Evolutionary conservation across 2,329 filamentous ascomycete genomes (phyloP).

Genomic region (Pezicula carpinea): DNA sequence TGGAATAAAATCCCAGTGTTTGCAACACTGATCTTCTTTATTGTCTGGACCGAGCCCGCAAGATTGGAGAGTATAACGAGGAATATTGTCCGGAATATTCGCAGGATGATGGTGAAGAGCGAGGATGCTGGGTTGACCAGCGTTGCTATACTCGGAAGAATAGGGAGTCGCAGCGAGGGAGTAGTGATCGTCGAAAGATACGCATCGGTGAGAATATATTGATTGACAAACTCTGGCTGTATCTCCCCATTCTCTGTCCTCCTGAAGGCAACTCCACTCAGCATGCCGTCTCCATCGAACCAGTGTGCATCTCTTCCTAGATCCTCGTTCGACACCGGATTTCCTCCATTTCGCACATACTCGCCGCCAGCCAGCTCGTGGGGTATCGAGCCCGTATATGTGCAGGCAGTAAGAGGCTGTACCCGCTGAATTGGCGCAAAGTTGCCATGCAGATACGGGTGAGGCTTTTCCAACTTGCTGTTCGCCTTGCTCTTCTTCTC

Average conservation of each 20-base stretch:
- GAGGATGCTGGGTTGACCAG: constrained; percentile 56
- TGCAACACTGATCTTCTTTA: constrained; percentile 66
- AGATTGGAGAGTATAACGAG: constrained; percentile 54
- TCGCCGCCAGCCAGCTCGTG: constrained; percentile 62
- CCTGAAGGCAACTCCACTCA: constrained; percentile 60
- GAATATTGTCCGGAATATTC: constrained; percentile 51
- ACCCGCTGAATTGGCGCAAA: constrained; percentile 61
- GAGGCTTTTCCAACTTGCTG: constrained; percentile 17
- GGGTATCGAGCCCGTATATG: constrained; percentile 54
- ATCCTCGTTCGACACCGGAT: constrained; percentile 59
- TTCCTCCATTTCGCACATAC: constrained; percentile 69
- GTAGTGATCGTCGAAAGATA: constrained; percentile 50
- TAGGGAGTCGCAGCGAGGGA: constrained; percentile 44
- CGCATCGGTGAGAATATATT: constrained; percentile 64
- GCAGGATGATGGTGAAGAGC: constrained; percentile 42
- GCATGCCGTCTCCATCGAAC: constrained; percentile 75
- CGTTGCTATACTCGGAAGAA: constrained; percentile 64
- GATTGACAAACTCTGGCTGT: constrained; percentile 62
- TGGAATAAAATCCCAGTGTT: constrained; percentile 66
- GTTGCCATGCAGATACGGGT: constrained; percentile 58
- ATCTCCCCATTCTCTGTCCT: constrained; percentile 37
- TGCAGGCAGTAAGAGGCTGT: constrained; percentile 50
- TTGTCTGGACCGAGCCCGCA: constrained; percentile 47
- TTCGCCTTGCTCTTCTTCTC: constrained; percentile 17
- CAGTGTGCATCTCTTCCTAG: constrained; percentile 61